Conservation (phyloP, 1,284 basidiomycete species). For the Boletus hoseneyae region DNA sequence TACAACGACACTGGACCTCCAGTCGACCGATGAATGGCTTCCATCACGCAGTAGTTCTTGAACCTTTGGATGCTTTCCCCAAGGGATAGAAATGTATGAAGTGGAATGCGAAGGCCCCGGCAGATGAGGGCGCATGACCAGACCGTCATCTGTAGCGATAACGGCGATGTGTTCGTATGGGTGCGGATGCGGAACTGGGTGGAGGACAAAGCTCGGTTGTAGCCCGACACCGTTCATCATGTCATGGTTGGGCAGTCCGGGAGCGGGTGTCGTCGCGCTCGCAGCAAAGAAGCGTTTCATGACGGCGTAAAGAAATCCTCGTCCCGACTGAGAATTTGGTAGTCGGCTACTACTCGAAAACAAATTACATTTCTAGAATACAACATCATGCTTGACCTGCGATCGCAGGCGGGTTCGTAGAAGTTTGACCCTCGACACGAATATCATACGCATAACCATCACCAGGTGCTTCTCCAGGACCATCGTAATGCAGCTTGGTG, state of each 20-base stretch:
- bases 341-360: slow-evolving; percentile 8
- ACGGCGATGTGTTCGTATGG: slow-evolving; percentile 66
- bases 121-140: slow-evolving; percentile 59
- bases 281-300: slow-evolving; percentile 29
- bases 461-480: slow-evolving; percentile 65
- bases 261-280: slow-evolving; percentile 1
- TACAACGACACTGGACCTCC: slow-evolving; percentile 55
- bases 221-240: slow-evolving; percentile 32
- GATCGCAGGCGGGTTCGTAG: slow-evolving; percentile 19
- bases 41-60: slow-evolving; percentile 45
- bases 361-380: slow-evolving; percentile 18
- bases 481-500: slow-evolving; percentile 78
- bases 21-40: slow-evolving; percentile 39
- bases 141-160: slow-evolving; percentile 53
- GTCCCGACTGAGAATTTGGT: slow-evolving; percentile 1
- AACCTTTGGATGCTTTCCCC: slow-evolving; percentile 58
- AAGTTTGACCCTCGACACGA: slow-evolving; percentile 43
- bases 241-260: slow-evolving; percentile 5
- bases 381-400: slow-evolving; percentile 21
- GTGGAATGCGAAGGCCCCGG: slow-evolving; percentile 34
- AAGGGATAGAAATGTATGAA: slow-evolving; percentile 53
- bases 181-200: slow-evolving; percentile 67
- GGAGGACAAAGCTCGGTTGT: slow-evolving; percentile 60
- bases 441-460: slow-evolving; percentile 75
- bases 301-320: neutral